A percentile compares a stretch with the other conserved stretches of the same genome.
These are phyloP conservation scores for Nematocida minor DNA, from an alignment of 371 early-diverging fungal species.

Conservation along the genomic window DNA sequence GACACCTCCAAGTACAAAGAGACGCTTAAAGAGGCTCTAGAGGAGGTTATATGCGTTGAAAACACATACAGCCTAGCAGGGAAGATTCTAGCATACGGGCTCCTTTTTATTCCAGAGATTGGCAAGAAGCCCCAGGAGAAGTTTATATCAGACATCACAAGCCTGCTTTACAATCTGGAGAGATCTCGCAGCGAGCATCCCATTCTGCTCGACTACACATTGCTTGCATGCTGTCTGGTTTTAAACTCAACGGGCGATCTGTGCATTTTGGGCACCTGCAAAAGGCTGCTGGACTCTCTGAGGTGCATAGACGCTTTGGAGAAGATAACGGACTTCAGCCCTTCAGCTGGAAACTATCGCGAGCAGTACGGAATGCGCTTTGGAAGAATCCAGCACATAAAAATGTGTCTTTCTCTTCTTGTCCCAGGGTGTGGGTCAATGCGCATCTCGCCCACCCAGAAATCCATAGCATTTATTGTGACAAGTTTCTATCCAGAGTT, in stretches of 20 bases:
- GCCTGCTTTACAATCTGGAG: slow-evolving; percentile 33
- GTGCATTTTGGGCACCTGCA: slow-evolving; percentile 19
- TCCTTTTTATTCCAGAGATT: slow-evolving; percentile 9
- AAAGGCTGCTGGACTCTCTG: slow-evolving; percentile 2
- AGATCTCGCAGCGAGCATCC: neutral
- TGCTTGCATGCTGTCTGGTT: slow-evolving; percentile 22
- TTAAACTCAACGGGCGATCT: slow-evolving; percentile 44
- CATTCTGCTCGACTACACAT: slow-evolving; percentile 37
- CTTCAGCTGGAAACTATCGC: slow-evolving; percentile 20
- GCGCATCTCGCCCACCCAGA: neutral
- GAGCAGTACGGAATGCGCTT: slow-evolving; percentile 51
- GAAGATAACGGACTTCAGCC: slow-evolving; percentile 25
- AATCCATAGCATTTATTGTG: slow-evolving; percentile 26
- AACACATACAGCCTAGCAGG: slow-evolving; percentile 36
- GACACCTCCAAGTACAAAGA: neutral
- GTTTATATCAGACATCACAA: slow-evolving; percentile 3
- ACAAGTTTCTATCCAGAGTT: slow-evolving; percentile 41
- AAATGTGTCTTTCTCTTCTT: slow-evolving; percentile 39
- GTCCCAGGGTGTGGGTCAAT: slow-evolving; percentile 39
- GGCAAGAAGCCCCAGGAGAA: neutral
- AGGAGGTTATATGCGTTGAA: neutral
- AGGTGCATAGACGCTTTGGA: neutral
- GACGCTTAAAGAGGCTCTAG: neutral
- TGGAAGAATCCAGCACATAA: slow-evolving; percentile 52
- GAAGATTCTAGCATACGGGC: slow-evolving; percentile 20